Base-by-base conservation (phyloP, 2,329 filamentous ascomycete species). In the Fusarium sp. region DNA sequence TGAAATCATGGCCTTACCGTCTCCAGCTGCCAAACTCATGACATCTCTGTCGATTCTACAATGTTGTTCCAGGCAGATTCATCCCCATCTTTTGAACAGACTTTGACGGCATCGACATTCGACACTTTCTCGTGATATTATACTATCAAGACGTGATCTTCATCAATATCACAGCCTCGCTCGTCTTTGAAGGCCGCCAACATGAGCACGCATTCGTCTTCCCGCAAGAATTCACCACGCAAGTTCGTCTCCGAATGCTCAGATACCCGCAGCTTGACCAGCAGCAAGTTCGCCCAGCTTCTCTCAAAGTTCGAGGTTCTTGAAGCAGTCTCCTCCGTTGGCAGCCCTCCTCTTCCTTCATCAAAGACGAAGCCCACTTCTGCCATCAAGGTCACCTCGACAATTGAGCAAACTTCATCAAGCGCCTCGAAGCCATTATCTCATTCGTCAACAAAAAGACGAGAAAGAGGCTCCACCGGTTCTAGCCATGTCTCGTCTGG, bases 231-330 rank as follows among this genome's bases (percentile, higher is more conserved):
- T n/a, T 62, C 69, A 20, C 63, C 70, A 8, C 64, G 57, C 36
- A 73, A 68, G 22, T 61, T 62, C 28, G 58, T 57, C n/a, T 61
- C 59, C 18, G 54, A 72, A 22, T 48, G 41, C 28, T 63, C 60
- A 41, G 66, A 52, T 3, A 35, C 54, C 31, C 73, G 47, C 18
- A 58, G 60, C 26, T 54, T 65, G 26, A 26, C 56, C 26, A 52
- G 63, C 7, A 69, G 71, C 18, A 75, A 62, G 17, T 66, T 83
- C 31, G 78, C 81, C 41, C 77, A 80, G 35, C 78, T 83, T 22
- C 77, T 83, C 1, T 81, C 80, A n/a, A 82, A 80, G 47, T 83
- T 82, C 42, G 82, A 83, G 69, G 68, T 71, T n/a, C 72, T 81
- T 7, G 80, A 81, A 54, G 72, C 72, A 12, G 64, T 60, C 15